Percentiles rank a stretch among this genome's conserved stretches.
Conservation (phyloP, 495 filamentous ascomycete genomes). For the Niebla homalea region DNA sequence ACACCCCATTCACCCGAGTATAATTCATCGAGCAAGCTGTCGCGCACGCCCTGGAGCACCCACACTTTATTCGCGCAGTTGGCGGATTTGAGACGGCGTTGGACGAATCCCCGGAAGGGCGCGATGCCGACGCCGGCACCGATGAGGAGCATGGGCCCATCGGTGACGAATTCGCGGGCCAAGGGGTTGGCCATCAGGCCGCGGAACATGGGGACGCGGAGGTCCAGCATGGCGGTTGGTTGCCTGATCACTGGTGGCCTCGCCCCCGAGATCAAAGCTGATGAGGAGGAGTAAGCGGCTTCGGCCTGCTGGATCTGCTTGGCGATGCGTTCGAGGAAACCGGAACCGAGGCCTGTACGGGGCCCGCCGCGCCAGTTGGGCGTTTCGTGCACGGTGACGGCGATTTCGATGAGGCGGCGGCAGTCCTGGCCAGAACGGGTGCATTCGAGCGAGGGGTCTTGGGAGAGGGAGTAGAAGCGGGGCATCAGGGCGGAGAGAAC, state of each 20-base stretch:
- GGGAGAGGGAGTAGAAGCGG: constrained; percentile 93
- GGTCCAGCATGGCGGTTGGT: constrained; percentile 33
- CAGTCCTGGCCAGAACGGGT: constrained; percentile 50
- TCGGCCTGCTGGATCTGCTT: constrained; percentile 52
- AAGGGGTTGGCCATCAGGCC: constrained; percentile 97
- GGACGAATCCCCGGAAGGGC: constrained; percentile 93
- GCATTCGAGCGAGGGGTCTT: constrained; percentile 80
- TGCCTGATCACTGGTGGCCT: constrained; percentile 7
- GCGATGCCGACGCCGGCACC: constrained; percentile 94
- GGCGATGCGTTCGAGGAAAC: constrained; percentile 77
- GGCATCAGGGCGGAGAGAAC: constrained; percentile 83
- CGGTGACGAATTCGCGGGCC: constrained; percentile 72
- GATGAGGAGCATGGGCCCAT: constrained; percentile 95
- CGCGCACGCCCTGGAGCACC: constrained; percentile 94
- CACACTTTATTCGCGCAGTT: constrained; percentile 99
- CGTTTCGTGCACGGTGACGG: constrained; percentile 84
- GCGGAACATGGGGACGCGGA: constrained; percentile 91
- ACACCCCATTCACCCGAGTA: constrained; percentile 96
- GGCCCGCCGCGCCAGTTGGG: constrained; percentile 58
- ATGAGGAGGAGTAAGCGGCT: constrained; percentile 29
- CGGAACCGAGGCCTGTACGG: constrained; percentile 62
- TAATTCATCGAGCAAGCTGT: constrained; percentile 83
- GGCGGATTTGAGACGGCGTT: constrained; percentile 83
- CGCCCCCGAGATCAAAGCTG: no score
- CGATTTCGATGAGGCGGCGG: constrained; percentile 82